These are phyloP conservation scores for Pleurotus platypus DNA, from an alignment of 768 basidiomycete species.

Conservation along the genomic window DNA sequence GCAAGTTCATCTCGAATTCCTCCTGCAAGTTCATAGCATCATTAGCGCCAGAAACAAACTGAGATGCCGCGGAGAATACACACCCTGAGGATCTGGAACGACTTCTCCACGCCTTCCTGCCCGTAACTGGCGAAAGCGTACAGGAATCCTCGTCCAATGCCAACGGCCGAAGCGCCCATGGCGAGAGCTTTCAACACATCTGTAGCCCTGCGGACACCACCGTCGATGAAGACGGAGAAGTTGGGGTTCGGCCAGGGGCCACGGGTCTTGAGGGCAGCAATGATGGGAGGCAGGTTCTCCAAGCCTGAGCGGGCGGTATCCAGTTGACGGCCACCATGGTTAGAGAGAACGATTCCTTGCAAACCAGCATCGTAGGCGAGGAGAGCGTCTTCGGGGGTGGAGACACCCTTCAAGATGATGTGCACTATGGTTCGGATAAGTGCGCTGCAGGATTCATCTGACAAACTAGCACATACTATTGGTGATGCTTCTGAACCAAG, in stretches of 20 bases:
- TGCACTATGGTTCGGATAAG: conserved; percentile 55
- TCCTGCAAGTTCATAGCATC: conserved; percentile 47
- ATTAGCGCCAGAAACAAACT: background rate
- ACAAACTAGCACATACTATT: conserved; percentile 36
- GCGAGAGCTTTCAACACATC: conserved; percentile 89
- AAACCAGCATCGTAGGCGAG: conserved; percentile 76
- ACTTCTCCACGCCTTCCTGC: conserved; percentile 78
- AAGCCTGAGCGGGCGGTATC: conserved; percentile 85
- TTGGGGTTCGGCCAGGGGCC: conserved; percentile 72
- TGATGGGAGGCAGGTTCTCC: conserved; percentile 84
- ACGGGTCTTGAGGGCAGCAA: conserved; percentile 65
- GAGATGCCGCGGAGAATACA: background rate
- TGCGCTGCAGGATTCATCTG: conserved; percentile 5
- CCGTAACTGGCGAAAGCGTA: conserved; percentile 92
- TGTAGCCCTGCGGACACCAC: conserved; percentile 89
- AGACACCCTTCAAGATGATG: conserved; percentile 78
- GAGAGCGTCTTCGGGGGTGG: conserved; percentile 60
- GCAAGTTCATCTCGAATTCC: conserved; percentile 98
- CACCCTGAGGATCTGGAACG: conserved; percentile 76
- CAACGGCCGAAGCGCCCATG: conserved; percentile 81
- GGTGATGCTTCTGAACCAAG: conserved; percentile 80
- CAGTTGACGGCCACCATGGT: conserved; percentile 79
- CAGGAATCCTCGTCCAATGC: conserved; percentile 82
- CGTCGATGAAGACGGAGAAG: conserved; percentile 88
- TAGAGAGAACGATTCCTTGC: conserved; percentile 77